Percentiles rank a stretch among this genome's conserved stretches.
Conservation (phyloP, 2,329 filamentous ascomycete genomes). For the Aspergillus unguis region DNA sequence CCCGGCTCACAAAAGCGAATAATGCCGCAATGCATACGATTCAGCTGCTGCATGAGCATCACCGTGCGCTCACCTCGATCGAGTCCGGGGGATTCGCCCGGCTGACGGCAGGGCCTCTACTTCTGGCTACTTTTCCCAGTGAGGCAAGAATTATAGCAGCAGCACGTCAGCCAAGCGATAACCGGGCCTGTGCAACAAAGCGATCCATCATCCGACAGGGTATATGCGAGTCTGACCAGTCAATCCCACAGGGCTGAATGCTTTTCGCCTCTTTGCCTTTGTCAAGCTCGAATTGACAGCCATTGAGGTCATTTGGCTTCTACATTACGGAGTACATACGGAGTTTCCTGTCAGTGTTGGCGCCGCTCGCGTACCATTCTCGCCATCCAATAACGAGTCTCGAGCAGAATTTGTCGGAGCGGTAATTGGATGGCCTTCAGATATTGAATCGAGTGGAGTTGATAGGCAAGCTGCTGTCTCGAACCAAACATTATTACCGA, state of each 20-base stretch:
- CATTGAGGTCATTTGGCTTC: not conserved
- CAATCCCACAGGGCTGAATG: constrained; percentile 4
- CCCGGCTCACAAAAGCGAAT: not conserved
- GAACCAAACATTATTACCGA: constrained; percentile 4
- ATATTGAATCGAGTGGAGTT: constrained; percentile 9
- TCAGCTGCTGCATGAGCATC: not conserved
- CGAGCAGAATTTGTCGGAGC: not conserved
- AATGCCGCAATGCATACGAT: not conserved
- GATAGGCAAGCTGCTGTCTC: constrained; percentile 6
- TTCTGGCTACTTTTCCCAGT: constrained; percentile 13
- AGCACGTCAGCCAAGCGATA: constrained; percentile 29
- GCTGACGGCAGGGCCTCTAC: constrained; percentile 14
- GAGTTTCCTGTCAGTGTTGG: too few species aligned
- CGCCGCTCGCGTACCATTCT: too few species aligned
- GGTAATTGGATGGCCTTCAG: constrained; percentile 1
- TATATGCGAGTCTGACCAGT: too few species aligned
- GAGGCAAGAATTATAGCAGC: constrained; percentile 7
- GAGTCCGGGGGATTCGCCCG: constrained; percentile 32
- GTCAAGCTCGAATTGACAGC: not conserved
- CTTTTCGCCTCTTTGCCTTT: not conserved
- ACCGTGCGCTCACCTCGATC: constrained; percentile 16
- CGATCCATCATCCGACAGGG: not conserved
- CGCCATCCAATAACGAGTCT: too few species aligned
- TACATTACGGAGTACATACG: too few species aligned
- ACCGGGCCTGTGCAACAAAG: not conserved